Evolutionary conservation across 148 eudicot species (phyloP).

Genomic region (Cornus controversa): DNA sequence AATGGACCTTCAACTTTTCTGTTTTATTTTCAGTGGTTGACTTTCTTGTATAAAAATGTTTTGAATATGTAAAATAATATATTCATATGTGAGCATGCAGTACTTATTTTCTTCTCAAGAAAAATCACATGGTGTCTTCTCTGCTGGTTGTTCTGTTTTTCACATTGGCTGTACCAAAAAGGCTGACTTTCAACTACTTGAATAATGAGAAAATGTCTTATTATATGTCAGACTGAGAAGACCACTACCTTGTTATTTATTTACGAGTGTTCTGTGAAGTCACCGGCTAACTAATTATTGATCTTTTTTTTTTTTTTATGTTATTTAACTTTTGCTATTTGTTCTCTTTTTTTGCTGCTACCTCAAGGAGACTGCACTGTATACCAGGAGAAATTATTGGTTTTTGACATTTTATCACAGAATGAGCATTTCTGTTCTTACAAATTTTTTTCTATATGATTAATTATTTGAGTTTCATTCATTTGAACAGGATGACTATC

Average conservation of each 20-base stretch:
- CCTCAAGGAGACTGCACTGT: not conserved
- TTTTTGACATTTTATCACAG: not conserved
- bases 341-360: not conserved
- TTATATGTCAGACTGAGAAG: too few relatives aligned
- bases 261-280: not conserved
- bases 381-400: not conserved
- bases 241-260: not conserved
- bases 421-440: not conserved
- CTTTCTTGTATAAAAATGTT: too few relatives aligned
- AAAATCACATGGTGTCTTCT: too few relatives aligned
- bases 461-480: not conserved
- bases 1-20: too few relatives aligned
- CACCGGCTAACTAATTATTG: not conserved
- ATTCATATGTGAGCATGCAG: not conserved
- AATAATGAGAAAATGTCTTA: not conserved
- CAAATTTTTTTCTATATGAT: not conserved
- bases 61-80: too few relatives aligned
- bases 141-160: not conserved
- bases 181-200: not conserved
- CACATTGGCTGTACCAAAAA: not conserved
- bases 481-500: conserved; percentile 65
- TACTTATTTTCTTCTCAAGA: not conserved
- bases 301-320: not conserved
- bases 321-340: not conserved
- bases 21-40: too few relatives aligned